Evolutionary conservation across 192 early-diverging fungal species (phyloP).

Genomic region (Paraglomus occultum): DNA sequence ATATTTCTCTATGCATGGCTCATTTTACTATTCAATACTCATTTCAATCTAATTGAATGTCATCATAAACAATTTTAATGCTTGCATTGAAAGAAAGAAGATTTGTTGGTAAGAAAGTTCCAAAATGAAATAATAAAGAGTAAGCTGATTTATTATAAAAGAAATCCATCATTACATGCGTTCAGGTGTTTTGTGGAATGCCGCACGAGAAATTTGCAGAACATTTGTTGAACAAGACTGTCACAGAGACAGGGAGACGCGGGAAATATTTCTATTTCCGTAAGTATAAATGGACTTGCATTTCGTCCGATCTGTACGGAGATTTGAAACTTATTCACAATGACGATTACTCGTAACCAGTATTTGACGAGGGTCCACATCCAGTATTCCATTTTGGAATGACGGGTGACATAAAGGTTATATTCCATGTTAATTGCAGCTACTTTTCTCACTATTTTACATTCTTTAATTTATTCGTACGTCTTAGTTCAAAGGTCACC

Average conservation of each 20-base stretch:
- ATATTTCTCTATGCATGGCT: neutral
- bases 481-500: constrained; percentile 32
- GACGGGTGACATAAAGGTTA: constrained; percentile 56
- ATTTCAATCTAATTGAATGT: constrained; percentile 41
- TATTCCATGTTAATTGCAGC: neutral
- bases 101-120: too few relatives aligned
- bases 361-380: constrained; percentile 43
- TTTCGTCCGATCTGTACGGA: neutral
- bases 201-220: constrained; percentile 35
- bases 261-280: constrained; percentile 74
- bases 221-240: constrained; percentile 42
- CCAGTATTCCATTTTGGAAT: constrained; percentile 74
- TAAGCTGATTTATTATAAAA: too few relatives aligned
- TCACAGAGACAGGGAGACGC: constrained; percentile 63
- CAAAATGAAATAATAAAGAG: too few relatives aligned
- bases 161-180: too few relatives aligned
- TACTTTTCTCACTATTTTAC: constrained; percentile 20
- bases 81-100: too few relatives aligned
- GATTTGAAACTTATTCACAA: too few relatives aligned
- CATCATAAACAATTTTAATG: too few relatives aligned
- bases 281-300: constrained; percentile 22
- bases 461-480: constrained; percentile 29
- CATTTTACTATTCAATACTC: neutral
- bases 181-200: constrained; percentile 47
- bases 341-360: too few relatives aligned